These are phyloP conservation scores for Lunasporangiospora selenospora DNA, from an alignment of 192 early-diverging fungal species.

Conservation along the genomic window DNA sequence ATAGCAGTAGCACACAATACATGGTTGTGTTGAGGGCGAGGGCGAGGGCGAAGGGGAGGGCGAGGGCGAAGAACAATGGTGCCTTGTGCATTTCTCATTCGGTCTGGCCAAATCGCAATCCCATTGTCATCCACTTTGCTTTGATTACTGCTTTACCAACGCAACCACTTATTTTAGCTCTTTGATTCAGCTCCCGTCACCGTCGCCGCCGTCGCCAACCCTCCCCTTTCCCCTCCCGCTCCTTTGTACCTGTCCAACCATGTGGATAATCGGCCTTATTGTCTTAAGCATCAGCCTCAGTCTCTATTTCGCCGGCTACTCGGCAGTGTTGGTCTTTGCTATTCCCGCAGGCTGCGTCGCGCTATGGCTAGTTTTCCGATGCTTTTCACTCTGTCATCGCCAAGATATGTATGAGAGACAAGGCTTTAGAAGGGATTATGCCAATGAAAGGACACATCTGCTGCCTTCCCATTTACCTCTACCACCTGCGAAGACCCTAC, in stretches of 20 bases:
- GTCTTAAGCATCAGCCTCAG: background rate
- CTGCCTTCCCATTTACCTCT: conserved; percentile 4
- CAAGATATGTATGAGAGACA: background rate
- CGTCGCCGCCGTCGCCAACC: too few species aligned
- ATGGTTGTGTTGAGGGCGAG: too few species aligned
- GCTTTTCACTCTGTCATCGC: background rate
- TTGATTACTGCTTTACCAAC: too few species aligned
- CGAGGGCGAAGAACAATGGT: too few species aligned
- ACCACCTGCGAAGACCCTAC: background rate
- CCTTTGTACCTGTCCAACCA: background rate
- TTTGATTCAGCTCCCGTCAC: background rate
- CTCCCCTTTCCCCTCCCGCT: background rate
- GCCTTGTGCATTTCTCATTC: too few species aligned
- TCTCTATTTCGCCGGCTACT: background rate
- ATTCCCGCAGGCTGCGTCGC: background rate
- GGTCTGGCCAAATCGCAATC: too few species aligned
- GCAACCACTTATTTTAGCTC: too few species aligned
- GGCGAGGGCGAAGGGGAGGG: too few species aligned
- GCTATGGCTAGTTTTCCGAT: background rate
- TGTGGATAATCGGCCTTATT: background rate
- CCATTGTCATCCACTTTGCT: too few species aligned
- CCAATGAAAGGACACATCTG: background rate
- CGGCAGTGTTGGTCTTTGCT: background rate
- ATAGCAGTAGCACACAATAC: too few species aligned
- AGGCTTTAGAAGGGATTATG: background rate